Evolutionary conservation across 345 rosid genomes (phyloP), one percentile per base, ranked within the genome.

Genomic region (Ceriops zippeliana): DNA sequence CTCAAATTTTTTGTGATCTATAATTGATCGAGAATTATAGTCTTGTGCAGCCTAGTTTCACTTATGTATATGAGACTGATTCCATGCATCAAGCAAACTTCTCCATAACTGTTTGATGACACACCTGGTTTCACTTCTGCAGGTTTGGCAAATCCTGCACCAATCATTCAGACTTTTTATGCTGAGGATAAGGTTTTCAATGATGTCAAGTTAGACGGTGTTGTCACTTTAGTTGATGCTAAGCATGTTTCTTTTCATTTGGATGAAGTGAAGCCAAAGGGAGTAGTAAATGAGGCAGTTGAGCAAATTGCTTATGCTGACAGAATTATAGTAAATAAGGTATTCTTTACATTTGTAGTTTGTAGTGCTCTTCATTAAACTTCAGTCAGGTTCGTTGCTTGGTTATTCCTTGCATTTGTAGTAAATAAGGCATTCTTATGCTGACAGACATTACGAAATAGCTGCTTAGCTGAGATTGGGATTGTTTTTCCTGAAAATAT

Each of bases 281-380:
- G 99, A 77, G 87, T 89, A 19, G 97, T 95, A 69, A 91, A 95
- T 71, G 99, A 95, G 89, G 97, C 99, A 54, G 76, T 89, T 57
- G 96, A 95, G 82, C 99, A 95, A 84, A 95, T 95, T 65, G 99
- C 97, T 5, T 95, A 95, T 75, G 99, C 96, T 24, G 99, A 95
- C 61, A 87, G 97, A 57, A 81, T 91, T 61, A 88, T 95, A 49
- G 87, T 95, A 27, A 95, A 89, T 72, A 95, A 95, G 96, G 97
- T 91, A 79, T 52, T 63, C 8, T 8, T 31, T 31, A 0, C 1
- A 21, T 59, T 61, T 15, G 31, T 54, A 34, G 52, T 42, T 46
- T 28, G 22, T 7, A 65, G 1, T 47, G 27, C 15, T 42, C 7
- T 47, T 32, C 31, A 32, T 22, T 54, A 20, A 30, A n/a, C 22